A percentile compares a stretch with the other conserved stretches of the same genome.
Evolutionary conservation across 768 basidiomycete genomes (phyloP).

Genomic region (Artomyces pyxidatus): DNA sequence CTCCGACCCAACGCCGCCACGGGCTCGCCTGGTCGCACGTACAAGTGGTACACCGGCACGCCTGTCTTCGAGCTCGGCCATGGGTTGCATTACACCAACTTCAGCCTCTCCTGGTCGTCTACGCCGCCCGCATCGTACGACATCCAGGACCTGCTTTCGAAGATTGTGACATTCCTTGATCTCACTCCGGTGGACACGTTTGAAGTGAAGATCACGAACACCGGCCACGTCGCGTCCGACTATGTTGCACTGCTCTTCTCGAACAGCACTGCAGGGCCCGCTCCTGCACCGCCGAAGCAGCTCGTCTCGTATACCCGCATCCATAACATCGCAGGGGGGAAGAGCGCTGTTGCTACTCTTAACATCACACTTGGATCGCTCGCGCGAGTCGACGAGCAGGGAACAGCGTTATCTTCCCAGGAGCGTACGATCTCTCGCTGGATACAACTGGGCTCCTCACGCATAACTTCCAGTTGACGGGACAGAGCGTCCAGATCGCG

Average conservation of each 20-base stretch:
- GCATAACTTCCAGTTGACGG: slow-evolving; percentile 35
- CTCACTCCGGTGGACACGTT: slow-evolving; percentile 42
- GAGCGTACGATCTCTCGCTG: slow-evolving; percentile 33
- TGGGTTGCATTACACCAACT: slow-evolving; percentile 48
- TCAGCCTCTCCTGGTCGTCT: slow-evolving; percentile 32
- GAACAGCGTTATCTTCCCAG: slow-evolving; percentile 39
- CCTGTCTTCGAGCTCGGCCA: slow-evolving; percentile 47
- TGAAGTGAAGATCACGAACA: slow-evolving; percentile 38
- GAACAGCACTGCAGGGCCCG: slow-evolving; percentile 37
- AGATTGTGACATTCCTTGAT: slow-evolving; percentile 26
- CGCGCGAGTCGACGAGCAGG: slow-evolving; percentile 38
- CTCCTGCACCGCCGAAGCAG: slow-evolving; percentile 43
- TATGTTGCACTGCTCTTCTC: slow-evolving; percentile 48
- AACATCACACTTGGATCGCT: slow-evolving; percentile 40
- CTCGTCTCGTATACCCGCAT: slow-evolving; percentile 42
- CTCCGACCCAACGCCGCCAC: slow-evolving; percentile 35
- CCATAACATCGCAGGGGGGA: slow-evolving; percentile 23
- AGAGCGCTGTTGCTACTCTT: slow-evolving; percentile 26
- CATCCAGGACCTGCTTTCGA: slow-evolving; percentile 31
- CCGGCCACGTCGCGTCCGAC: slow-evolving; percentile 41
- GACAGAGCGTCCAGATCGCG: slow-evolving; percentile 31
- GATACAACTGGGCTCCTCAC: slow-evolving; percentile 34
- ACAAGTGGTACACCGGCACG: slow-evolving; percentile 46
- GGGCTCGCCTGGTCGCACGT: slow-evolving; percentile 44
- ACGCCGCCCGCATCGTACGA: slow-evolving; percentile 26